Evolutionary conservation across 768 basidiomycete species (phyloP).

Genomic region (Mycena belliarum): DNA sequence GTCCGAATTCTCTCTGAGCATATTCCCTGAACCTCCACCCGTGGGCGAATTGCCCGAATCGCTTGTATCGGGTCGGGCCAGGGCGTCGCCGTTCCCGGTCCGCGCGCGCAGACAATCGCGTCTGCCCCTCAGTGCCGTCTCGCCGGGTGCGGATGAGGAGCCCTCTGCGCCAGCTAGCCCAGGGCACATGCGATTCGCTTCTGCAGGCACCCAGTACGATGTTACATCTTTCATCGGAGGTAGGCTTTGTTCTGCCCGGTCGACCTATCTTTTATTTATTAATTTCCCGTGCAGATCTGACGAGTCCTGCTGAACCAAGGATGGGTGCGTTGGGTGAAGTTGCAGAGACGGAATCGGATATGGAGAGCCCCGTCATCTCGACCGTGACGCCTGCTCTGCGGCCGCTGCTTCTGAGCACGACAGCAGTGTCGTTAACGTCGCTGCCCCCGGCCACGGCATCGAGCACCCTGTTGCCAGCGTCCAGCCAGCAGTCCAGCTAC

Average conservation of each 20-base stretch:
- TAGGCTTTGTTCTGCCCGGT: no score
- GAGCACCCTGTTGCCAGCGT: constrained; percentile 8
- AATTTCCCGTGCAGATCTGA: constrained; percentile 24
- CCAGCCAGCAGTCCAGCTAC: constrained; percentile 1
- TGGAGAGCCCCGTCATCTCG: constrained; percentile 14
- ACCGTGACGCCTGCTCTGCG: constrained; percentile 11
- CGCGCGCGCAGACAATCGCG: constrained; percentile 12
- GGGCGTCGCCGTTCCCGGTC: not conserved
- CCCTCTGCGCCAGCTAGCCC: not conserved
- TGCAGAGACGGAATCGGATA: constrained; percentile 20
- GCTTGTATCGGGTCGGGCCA: not conserved
- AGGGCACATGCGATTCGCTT: constrained; percentile 30
- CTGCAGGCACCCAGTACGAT: constrained; percentile 61
- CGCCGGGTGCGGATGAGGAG: not conserved
- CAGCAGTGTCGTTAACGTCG: constrained; percentile 10
- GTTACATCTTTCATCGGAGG: constrained; percentile 74
- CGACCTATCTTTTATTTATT: not conserved
- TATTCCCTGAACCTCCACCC: constrained; percentile 66
- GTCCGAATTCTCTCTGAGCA: constrained; percentile 69
- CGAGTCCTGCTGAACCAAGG: constrained; percentile 17
- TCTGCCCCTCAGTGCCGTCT: constrained; percentile 14
- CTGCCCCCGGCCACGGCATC: constrained; percentile 11
- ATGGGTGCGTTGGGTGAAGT: constrained; percentile 14
- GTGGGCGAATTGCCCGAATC: constrained; percentile 6
- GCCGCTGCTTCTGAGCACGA: constrained; percentile 14